Conservation (phyloP, 1,139 yeast species). For the Hyphopichia fennica region DNA sequence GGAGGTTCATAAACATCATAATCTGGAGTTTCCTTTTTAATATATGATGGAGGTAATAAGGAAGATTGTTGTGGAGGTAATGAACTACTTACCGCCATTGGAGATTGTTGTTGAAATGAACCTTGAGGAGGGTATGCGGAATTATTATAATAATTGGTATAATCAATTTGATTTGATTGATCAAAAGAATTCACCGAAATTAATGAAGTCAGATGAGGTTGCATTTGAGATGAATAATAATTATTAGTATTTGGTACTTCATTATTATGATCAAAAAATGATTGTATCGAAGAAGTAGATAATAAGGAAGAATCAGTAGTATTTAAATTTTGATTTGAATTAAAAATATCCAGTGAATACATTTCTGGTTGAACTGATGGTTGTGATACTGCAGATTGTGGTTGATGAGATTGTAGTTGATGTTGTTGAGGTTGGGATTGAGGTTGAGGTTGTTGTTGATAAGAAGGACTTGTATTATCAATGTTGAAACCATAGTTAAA, state of each 20-base stretch:
- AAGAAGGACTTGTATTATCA: background rate
- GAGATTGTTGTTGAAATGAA: background rate
- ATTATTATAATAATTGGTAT: background rate
- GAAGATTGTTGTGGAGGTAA: background rate
- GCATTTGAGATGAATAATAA: background rate
- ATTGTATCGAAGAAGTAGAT: background rate
- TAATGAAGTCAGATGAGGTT: background rate
- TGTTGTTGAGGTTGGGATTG: background rate
- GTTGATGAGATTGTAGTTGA: background rate
- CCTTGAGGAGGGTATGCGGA: background rate
- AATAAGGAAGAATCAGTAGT: slow-evolving; percentile 2
- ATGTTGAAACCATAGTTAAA: background rate
- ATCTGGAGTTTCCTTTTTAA: slow-evolving; percentile 5
- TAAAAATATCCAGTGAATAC: background rate
- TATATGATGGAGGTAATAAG: background rate
- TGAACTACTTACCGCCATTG: background rate
- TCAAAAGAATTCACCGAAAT: slow-evolving; percentile 4
- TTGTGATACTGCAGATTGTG: slow-evolving; percentile 1
- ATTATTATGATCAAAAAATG: slow-evolving; percentile 2
- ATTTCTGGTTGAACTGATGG: slow-evolving; percentile 3
- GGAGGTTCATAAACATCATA: slow-evolving; percentile 4
- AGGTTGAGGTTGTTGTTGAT: background rate
- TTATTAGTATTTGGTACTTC: background rate
- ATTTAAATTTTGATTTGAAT: background rate
- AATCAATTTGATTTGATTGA: slow-evolving; percentile 1